Evolutionary conservation across 257 asterid species (phyloP).

Genomic region (Lithospermum erythrorhizon): DNA sequence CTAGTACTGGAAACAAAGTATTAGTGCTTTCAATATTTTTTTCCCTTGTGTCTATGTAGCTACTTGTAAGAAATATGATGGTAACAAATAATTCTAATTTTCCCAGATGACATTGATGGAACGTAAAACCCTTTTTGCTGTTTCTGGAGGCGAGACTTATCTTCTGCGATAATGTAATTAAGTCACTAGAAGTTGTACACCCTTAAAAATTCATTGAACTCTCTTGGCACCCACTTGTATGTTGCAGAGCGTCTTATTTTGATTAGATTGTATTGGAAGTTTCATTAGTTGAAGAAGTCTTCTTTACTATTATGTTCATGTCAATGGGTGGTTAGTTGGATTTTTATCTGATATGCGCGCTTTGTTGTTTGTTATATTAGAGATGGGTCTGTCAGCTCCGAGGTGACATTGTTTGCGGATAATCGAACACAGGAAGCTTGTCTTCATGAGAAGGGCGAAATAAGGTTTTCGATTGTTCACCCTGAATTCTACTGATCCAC

Average conservation of each 20-base stretch:
- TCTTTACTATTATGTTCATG: background rate
- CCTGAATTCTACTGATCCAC: conserved; percentile 5
- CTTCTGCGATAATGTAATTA: conserved; percentile 42
- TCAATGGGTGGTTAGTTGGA: background rate
- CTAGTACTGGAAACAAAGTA: conserved; percentile 8
- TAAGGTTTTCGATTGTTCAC: conserved; percentile 14
- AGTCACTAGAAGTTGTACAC: conserved; percentile 20
- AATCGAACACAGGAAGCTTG: conserved; percentile 10
- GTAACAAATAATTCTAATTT: conserved; percentile 65
- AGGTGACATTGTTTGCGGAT: conserved; percentile 59
- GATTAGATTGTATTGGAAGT: no score
- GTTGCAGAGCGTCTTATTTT: background rate
- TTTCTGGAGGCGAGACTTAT: conserved; percentile 46
- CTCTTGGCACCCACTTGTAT: background rate
- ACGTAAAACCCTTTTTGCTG: conserved; percentile 58
- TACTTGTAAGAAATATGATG: conserved; percentile 24
- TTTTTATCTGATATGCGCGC: conserved; percentile 31
- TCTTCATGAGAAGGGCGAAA: conserved; percentile 20
- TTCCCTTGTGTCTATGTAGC: background rate
- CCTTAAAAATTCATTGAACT: background rate
- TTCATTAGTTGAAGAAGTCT: background rate
- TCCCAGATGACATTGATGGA: conserved; percentile 91
- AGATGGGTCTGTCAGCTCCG: conserved; percentile 82
- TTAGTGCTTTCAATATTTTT: background rate
- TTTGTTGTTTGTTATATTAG: conserved; percentile 49